These are phyloP conservation scores for Sporothrix variecibatus DNA, from an alignment of 2,329 filamentous ascomycete species.

Conservation along the genomic window DNA sequence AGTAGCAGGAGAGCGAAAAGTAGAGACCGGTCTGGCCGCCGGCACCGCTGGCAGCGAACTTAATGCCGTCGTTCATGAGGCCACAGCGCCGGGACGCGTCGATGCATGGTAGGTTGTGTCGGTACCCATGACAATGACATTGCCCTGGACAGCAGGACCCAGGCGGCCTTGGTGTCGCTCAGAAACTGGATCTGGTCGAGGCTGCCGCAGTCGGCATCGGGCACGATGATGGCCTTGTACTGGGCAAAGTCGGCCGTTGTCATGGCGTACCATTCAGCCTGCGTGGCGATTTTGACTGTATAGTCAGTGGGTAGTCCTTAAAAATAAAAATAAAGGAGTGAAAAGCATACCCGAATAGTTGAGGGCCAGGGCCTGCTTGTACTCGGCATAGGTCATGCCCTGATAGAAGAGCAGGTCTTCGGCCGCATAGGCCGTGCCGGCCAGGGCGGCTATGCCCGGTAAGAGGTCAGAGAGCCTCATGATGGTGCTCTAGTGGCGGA, in stretches of 20 bases:
- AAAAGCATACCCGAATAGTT: conserved; percentile 29
- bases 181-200: conserved; percentile 41
- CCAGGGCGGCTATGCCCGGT: conserved; percentile 25
- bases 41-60: conserved; percentile 29
- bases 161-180: conserved; percentile 42
- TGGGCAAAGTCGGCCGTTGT: conserved; percentile 46
- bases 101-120: conserved; percentile 41
- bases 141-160: conserved; percentile 46
- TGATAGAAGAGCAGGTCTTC: conserved; percentile 35
- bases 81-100: conserved; percentile 37
- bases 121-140: conserved; percentile 46
- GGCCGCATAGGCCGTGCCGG: conserved; percentile 26
- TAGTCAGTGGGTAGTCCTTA: neutral
- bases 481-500: neutral
- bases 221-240: conserved; percentile 49
- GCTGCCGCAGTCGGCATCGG: conserved; percentile 43
- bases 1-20: conserved; percentile 47
- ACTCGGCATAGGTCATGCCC: conserved; percentile 34
- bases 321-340: neutral
- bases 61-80: conserved; percentile 45
- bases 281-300: conserved; percentile 28
- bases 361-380: conserved; percentile 31
- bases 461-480: conserved; percentile 16
- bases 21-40: conserved; percentile 36
- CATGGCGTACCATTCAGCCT: conserved; percentile 30